phyloP scores from a whole-genome alignment of 495 filamentous ascomycete genomes.

The Hypoxylon cercidicola region DNA sequence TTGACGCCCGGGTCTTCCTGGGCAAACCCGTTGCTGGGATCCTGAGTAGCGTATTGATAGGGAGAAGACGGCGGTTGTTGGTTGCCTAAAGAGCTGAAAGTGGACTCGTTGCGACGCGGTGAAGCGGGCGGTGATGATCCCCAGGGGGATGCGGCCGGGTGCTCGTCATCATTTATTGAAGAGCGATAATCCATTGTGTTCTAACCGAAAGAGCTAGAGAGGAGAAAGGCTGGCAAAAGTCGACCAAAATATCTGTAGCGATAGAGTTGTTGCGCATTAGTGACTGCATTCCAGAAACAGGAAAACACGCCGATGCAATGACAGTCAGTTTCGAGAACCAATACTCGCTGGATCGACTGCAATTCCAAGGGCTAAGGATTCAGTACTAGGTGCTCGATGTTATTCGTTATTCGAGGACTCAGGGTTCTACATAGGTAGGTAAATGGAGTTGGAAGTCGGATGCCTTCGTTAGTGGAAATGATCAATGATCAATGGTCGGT shows the following conservation, averaged over 20 bases:
- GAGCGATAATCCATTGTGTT: constrained; percentile 83
- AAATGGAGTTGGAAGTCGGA: constrained; percentile 2
- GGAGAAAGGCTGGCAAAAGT: constrained; percentile 10
- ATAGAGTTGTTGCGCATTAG: constrained; percentile 15
- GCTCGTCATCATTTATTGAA: constrained; percentile 77
- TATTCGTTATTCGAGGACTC: constrained; percentile 13
- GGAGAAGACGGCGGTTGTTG: constrained; percentile 46
- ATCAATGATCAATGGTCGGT: constrained; percentile 35
- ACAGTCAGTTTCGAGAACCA: too few species aligned
- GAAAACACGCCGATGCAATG: neutral
- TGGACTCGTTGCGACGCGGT: constrained; percentile 69
- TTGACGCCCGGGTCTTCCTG: constrained; percentile 54
- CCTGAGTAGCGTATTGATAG: constrained; percentile 49
- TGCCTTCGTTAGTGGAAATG: constrained; percentile 27
- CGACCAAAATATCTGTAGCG: constrained; percentile 1
- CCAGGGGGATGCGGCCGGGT: constrained; percentile 80
- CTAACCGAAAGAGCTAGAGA: neutral
- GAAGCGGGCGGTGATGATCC: constrained; percentile 70
- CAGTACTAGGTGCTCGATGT: neutral
- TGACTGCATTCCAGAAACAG: constrained; percentile 30
- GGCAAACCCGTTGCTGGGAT: constrained; percentile 50
- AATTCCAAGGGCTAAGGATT: neutral
- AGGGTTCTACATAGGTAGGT: constrained; percentile 2
- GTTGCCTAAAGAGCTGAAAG: constrained; percentile 58
- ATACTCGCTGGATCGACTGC: too few species aligned